Evolutionary conservation across 805 yeast genomes (phyloP).

Genomic region (Pichia gijzeniarum): DNA sequence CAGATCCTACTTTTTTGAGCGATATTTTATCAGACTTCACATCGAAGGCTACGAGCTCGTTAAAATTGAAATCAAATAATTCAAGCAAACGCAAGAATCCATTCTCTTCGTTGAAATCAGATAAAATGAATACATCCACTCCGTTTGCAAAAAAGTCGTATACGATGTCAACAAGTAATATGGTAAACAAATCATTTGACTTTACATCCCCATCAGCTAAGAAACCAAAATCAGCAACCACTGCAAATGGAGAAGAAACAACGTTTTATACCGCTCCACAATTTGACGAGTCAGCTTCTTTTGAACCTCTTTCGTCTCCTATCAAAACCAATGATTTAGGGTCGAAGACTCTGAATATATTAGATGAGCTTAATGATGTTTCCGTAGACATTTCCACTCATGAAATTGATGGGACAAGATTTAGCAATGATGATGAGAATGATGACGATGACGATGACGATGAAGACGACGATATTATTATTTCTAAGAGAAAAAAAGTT

Average conservation of each 20-base stretch:
- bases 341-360: slow-evolving; percentile 5
- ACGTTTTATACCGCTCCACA: slow-evolving; percentile 19
- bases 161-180: slow-evolving; percentile 22
- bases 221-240: slow-evolving; percentile 20
- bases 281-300: slow-evolving; percentile 16
- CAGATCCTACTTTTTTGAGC: slow-evolving; percentile 47
- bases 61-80: slow-evolving; percentile 19
- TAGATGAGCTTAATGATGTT: slow-evolving; percentile 11
- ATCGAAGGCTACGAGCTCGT: slow-evolving; percentile 18
- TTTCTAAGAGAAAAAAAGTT: slow-evolving; percentile 48
- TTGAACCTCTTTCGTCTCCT: slow-evolving; percentile 30
- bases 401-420: not conserved
- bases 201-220: slow-evolving; percentile 19
- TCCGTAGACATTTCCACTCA: slow-evolving; percentile 6
- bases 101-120: slow-evolving; percentile 25
- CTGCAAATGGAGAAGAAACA: slow-evolving; percentile 15
- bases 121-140: slow-evolving; percentile 11
- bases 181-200: slow-evolving; percentile 17
- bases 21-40: slow-evolving; percentile 60
- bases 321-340: slow-evolving; percentile 11
- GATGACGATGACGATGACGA: slow-evolving; percentile 26
- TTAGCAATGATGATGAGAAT: slow-evolving; percentile 1
- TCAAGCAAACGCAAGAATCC: slow-evolving; percentile 20
- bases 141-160: slow-evolving; percentile 21
- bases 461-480: slow-evolving; percentile 51